Conservation (phyloP, 495 filamentous ascomycete genomes). For the Diplogelasinospora grovesii region DNA sequence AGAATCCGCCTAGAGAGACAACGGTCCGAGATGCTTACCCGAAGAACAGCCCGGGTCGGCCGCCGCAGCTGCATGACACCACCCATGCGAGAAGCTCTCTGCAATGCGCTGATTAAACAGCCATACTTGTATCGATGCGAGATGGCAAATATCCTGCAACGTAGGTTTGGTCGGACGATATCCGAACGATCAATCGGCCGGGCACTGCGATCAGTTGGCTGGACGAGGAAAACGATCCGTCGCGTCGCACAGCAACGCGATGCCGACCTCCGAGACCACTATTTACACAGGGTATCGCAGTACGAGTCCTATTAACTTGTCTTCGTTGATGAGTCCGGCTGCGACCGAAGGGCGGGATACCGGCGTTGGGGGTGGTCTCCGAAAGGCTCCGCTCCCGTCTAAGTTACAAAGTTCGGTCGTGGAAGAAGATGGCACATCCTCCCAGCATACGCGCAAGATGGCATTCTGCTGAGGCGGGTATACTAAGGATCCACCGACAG, state of each 20-base stretch:
- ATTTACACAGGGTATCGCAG: slow-evolving; percentile 4
- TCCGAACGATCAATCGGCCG: slow-evolving; percentile 15
- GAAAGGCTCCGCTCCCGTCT: slow-evolving; percentile 9
- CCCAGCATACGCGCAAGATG: slow-evolving; percentile 15
- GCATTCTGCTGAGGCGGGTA: slow-evolving; percentile 13
- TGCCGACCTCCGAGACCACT: slow-evolving; percentile 12
- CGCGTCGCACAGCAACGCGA: slow-evolving; percentile 14
- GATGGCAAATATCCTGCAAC: slow-evolving; percentile 14
- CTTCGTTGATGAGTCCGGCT: slow-evolving; percentile 6
- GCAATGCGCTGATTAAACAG: slow-evolving; percentile 5
- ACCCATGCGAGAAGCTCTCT: slow-evolving; percentile 10
- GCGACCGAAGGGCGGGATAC: slow-evolving; percentile 3
- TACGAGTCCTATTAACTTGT: slow-evolving; percentile 8
- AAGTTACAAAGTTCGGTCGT: slow-evolving; percentile 14
- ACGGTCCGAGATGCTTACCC: slow-evolving; percentile 12
- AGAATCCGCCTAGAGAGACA: slow-evolving; percentile 17
- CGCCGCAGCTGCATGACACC: slow-evolving; percentile 16
- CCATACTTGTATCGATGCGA: slow-evolving; percentile 13
- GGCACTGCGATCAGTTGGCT: slow-evolving; percentile 10
- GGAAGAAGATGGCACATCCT: slow-evolving; percentile 16
- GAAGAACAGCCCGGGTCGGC: slow-evolving; percentile 12
- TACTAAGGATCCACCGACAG: slow-evolving; percentile 16
- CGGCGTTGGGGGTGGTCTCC: slow-evolving; percentile 8
- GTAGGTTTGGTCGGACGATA: slow-evolving; percentile 12
- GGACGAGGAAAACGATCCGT: slow-evolving; percentile 12